Percentiles rank a stretch among this genome's conserved stretches.
phyloP scores from a whole-genome alignment of 2,329 filamentous ascomycete genomes.

The Trichoderma sp. region DNA sequence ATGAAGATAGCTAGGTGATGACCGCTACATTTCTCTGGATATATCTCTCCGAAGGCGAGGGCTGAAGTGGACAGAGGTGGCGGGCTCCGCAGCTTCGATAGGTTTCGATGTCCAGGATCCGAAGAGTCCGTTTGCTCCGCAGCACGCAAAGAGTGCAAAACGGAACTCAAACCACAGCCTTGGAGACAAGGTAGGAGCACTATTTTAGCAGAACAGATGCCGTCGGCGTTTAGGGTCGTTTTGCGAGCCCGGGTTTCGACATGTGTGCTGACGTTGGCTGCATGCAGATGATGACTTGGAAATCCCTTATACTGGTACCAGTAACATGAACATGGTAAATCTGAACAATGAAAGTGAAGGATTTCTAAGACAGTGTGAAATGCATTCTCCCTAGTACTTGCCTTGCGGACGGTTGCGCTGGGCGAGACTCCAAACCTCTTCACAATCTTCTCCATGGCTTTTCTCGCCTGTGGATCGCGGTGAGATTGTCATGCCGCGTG shows the following conservation, averaged over 20 bases:
- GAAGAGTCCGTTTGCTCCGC: not conserved
- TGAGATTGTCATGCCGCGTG: constrained; percentile 4
- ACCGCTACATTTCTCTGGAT: not conserved
- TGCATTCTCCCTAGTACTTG: not conserved
- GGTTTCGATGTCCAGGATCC: not conserved
- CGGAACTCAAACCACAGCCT: not conserved
- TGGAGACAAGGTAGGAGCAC: not conserved
- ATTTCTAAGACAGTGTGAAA: not conserved
- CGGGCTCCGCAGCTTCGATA: not conserved
- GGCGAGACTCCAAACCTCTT: not conserved
- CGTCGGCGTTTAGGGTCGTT: not conserved
- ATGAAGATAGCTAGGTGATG: not conserved
- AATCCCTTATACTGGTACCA: too few relatives aligned
- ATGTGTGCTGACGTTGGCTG: not conserved
- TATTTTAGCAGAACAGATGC: not conserved
- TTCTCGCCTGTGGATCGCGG: not conserved
- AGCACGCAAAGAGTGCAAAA: not conserved
- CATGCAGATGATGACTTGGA: not conserved
- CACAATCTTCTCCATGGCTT: not conserved
- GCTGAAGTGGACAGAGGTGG: not conserved
- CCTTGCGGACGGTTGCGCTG: not conserved
- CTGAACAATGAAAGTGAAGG: not conserved
- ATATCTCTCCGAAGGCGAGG: not conserved
- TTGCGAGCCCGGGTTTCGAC: not conserved
- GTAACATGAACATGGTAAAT: not conserved